Conservation (phyloP, 306 rosid species). For the Rosa persica region DNA sequence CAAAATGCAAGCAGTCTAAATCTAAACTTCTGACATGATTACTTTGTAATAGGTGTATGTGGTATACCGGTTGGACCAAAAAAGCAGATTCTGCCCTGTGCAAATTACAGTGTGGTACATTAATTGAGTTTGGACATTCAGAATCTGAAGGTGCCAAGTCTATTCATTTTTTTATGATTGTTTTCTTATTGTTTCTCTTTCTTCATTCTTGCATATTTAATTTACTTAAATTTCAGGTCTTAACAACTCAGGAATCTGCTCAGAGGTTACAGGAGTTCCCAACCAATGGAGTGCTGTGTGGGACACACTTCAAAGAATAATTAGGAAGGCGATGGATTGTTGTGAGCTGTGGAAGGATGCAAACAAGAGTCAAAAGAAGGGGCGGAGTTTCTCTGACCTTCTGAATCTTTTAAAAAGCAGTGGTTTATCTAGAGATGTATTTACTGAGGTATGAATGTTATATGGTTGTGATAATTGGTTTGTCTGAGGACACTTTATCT, state of each 20-base stretch:
- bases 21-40: slow-evolving; percentile 18
- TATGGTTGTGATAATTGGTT: slow-evolving; percentile 13
- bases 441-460: slow-evolving; percentile 46
- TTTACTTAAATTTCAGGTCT: not conserved
- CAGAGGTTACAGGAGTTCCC: not conserved
- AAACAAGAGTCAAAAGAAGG: slow-evolving; percentile 64
- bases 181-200: not conserved
- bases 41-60: slow-evolving; percentile 51
- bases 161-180: not conserved
- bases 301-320: slow-evolving; percentile 53
- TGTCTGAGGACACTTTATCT: slow-evolving; percentile 13
- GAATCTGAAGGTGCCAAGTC: slow-evolving; percentile 39
- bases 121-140: slow-evolving; percentile 23
- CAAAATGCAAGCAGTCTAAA: not conserved
- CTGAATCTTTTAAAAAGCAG: slow-evolving; percentile 64
- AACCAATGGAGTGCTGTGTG: slow-evolving; percentile 63
- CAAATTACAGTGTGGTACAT: slow-evolving; percentile 35
- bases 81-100: slow-evolving; percentile 42
- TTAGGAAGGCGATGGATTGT: slow-evolving; percentile 44
- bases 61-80: slow-evolving; percentile 55
- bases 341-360: slow-evolving; percentile 72
- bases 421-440: slow-evolving; percentile 71
- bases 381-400: slow-evolving; percentile 69
- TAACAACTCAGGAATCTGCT: slow-evolving; percentile 22
- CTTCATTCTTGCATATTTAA: slow-evolving; percentile 11